A percentile compares a stretch with the other conserved stretches of the same genome.
phyloP scores from a whole-genome alignment of 371 early-diverging fungal species.

The Entomophthora muscae region DNA sequence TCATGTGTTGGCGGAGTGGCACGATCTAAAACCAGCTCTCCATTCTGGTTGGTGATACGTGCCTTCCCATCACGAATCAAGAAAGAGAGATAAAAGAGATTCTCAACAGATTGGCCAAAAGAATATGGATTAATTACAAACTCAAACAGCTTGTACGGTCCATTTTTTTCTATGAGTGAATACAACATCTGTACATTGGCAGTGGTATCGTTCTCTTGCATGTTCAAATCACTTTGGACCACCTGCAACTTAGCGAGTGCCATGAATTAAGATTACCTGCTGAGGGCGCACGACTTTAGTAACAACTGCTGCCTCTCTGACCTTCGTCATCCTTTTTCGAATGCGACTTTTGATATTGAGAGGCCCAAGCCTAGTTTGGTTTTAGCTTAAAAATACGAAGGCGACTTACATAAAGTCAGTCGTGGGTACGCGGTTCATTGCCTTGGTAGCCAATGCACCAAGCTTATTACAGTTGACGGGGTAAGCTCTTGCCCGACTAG shows the following conservation, averaged over 20 bases:
- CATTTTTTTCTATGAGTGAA: constrained; percentile 29
- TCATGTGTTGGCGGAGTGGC: constrained; percentile 35
- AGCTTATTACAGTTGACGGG: constrained; percentile 38
- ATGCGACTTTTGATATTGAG: constrained; percentile 13
- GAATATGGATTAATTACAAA: constrained; percentile 81
- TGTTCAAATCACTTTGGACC: constrained; percentile 45
- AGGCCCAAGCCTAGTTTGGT: constrained; percentile 25
- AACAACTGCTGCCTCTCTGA: constrained; percentile 12
- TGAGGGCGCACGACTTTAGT: constrained; percentile 1
- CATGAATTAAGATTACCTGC: neutral
- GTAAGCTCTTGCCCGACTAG: neutral
- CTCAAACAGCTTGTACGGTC: constrained; percentile 55
- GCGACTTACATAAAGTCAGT: constrained; percentile 58
- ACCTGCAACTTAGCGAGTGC: constrained; percentile 24
- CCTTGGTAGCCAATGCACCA: constrained; percentile 31
- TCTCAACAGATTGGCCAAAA: constrained; percentile 86
- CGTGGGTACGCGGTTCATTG: constrained; percentile 32
- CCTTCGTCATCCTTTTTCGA: constrained; percentile 14
- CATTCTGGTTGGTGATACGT: constrained; percentile 44
- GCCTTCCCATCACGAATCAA: constrained; percentile 69
- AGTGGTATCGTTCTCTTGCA: constrained; percentile 79
- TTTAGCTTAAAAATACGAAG: constrained; percentile 46
- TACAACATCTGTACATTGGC: constrained; percentile 51
- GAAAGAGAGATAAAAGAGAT: constrained; percentile 85
- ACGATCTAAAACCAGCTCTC: constrained; percentile 41